Evolutionary conservation across 2,329 filamentous ascomycete genomes (phyloP), one percentile per base, ranked within the genome.

Genomic region (Thelonectria rubi): DNA sequence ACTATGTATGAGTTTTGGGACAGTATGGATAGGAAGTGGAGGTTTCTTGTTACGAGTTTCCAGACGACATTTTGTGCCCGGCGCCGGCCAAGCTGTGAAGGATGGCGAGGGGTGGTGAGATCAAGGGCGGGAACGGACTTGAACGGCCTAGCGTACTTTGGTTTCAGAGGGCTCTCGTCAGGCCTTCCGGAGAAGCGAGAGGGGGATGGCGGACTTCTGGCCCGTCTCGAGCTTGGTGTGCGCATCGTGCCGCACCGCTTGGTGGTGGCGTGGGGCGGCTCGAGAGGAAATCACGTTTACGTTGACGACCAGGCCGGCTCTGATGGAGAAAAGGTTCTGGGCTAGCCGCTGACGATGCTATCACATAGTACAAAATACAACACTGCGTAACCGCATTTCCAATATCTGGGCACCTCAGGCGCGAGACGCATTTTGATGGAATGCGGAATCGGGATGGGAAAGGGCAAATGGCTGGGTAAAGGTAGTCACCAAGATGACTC

Each of bases 181-280:
- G n/a, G n/a, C n/a, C 26, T 30, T 30, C 26, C 4, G 26, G 8
- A 30, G 26, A 8, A 30, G 26, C 21, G 20, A 12, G 34, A 24
- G 40, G 49, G 47, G 54, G 37, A 14, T 32, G 30, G 54, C 20
- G 48, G 21, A n/a, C 48, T n/a, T 58, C 32, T n/a, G n/a, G n/a
- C n/a, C n/a, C n/a, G n/a, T n/a, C n/a, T n/a, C n/a, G n/a, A n/a
- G n/a, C n/a, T n/a, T n/a, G 43, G 30, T 18, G 47, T 14, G 18
- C 49, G 60, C 63, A 49, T 53, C 56, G 60, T 55, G 63, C 63
- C 63, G 63, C 40, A 53, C 53, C 56, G 60, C 60, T 5, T 18
- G 42, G 12, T 15, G 18, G 53, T 37, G 32, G 50, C 60, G 49
- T 57, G 56, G 60, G 55, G 56, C 42, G 34, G 53, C 48, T 39